Percentiles rank a stretch among this genome's conserved stretches.
These are phyloP conservation scores for Hyphopichia homilentoma DNA, from an alignment of 805 yeast genomes.

Conservation along the genomic window DNA sequence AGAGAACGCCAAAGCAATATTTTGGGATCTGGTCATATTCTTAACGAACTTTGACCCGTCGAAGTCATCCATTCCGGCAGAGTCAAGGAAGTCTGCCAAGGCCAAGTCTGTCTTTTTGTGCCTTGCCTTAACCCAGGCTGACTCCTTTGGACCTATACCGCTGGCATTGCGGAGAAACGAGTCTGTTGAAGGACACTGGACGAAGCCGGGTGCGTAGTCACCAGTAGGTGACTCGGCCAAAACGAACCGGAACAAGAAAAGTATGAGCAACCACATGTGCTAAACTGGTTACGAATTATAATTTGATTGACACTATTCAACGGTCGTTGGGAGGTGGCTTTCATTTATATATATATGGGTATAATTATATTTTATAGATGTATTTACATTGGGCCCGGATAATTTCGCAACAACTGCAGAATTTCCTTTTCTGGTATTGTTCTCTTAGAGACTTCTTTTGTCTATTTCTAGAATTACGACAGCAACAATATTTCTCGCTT, in stretches of 20 bases:
- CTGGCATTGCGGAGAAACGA: conserved; percentile 22
- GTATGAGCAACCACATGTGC: background rate
- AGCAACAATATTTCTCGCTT: no score
- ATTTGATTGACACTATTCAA: no score
- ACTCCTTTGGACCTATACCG: conserved; percentile 20
- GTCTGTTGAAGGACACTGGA: conserved; percentile 19
- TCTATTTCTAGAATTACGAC: no score
- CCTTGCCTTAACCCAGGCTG: conserved; percentile 20
- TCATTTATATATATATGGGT: no score
- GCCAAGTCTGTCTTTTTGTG: conserved; percentile 20
- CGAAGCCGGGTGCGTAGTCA: conserved; percentile 28
- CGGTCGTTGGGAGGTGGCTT: no score
- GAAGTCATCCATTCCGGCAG: conserved; percentile 18
- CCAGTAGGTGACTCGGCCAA: conserved; percentile 18
- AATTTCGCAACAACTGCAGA: no score
- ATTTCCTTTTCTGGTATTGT: no score
- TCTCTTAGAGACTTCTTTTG: no score
- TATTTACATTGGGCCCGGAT: no score
- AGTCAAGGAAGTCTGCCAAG: conserved; percentile 17
- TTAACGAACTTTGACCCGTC: conserved; percentile 18
- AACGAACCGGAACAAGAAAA: background rate
- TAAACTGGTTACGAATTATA: no score
- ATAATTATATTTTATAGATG: no score
- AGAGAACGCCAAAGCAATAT: conserved; percentile 34
- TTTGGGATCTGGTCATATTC: conserved; percentile 9